phyloP scores from a whole-genome alignment of 495 filamentous ascomycete genomes.

The Umbilicaria muhlenbergii region DNA sequence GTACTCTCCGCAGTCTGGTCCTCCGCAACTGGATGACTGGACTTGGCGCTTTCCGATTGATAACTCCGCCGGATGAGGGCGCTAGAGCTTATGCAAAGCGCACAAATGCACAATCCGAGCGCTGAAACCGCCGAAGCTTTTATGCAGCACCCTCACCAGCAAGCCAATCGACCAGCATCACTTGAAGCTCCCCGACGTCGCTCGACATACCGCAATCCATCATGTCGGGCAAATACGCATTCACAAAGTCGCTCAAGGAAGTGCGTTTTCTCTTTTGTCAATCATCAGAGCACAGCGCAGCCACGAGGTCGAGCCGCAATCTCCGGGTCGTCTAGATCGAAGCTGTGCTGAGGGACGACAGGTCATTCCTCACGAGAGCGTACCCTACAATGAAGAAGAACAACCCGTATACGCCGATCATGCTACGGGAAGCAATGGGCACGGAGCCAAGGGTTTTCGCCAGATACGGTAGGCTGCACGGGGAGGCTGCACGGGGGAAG shows the following conservation, averaged over 20 bases:
- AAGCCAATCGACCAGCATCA: no score
- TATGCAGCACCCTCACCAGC: no score
- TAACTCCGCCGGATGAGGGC: no score
- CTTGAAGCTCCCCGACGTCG: neutral
- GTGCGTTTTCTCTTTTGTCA: constrained; percentile 96
- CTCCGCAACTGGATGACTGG: neutral
- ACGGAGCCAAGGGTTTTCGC: constrained; percentile 77
- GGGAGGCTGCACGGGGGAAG: constrained; percentile 11
- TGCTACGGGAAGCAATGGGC: constrained; percentile 79
- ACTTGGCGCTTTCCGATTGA: no score
- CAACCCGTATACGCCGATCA: constrained; percentile 86
- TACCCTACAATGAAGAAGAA: constrained; percentile 99
- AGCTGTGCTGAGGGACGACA: constrained; percentile 17
- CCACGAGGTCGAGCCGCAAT: constrained; percentile 47
- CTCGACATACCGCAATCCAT: constrained; percentile 10
- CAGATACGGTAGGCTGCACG: constrained; percentile 58
- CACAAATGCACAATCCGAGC: no score
- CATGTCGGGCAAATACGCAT: constrained; percentile 91
- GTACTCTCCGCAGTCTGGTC: neutral
- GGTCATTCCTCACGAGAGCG: constrained; percentile 75
- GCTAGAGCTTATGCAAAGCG: neutral
- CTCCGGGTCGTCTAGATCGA: neutral
- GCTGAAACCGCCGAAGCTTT: no score
- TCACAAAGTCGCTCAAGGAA: constrained; percentile 78
- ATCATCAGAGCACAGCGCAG: constrained; percentile 72